phyloP scores from a whole-genome alignment of 148 eudicot species.

The Limonium bicolor region DNA sequence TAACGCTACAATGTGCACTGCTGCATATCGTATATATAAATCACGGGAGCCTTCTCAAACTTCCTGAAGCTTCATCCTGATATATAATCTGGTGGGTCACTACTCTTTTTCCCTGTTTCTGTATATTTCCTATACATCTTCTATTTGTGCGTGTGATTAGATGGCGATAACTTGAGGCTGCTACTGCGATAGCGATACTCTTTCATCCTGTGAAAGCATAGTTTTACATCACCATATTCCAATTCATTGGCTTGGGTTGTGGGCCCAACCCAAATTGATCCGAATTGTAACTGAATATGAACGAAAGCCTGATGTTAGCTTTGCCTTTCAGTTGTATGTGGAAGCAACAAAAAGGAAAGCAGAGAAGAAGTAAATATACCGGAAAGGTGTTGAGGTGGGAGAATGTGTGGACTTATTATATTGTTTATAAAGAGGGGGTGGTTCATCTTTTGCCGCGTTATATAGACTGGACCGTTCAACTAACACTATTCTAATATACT shows the following conservation, averaged over 20 bases:
- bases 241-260: too few species aligned
- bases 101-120: not conserved
- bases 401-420: not conserved
- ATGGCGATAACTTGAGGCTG: too few species aligned
- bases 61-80: constrained; percentile 9
- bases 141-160: too few species aligned
- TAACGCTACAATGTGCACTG: constrained; percentile 77
- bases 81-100: not conserved
- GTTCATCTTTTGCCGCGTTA: not conserved
- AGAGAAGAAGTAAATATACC: not conserved
- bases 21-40: constrained; percentile 69
- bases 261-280: too few species aligned
- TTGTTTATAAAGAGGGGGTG: not conserved
- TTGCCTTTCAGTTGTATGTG: too few species aligned
- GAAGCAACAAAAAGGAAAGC: too few species aligned
- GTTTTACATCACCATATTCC: too few species aligned
- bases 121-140: not conserved
- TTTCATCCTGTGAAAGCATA: not conserved
- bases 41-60: constrained; percentile 36
- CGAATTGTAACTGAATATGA: too few species aligned
- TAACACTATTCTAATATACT: not conserved
- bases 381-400: not conserved
- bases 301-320: too few species aligned
- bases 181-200: not conserved
- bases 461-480: not conserved